Evolutionary conservation across 768 basidiomycete genomes (phyloP).

Genomic region (Mycena chlorophos): DNA sequence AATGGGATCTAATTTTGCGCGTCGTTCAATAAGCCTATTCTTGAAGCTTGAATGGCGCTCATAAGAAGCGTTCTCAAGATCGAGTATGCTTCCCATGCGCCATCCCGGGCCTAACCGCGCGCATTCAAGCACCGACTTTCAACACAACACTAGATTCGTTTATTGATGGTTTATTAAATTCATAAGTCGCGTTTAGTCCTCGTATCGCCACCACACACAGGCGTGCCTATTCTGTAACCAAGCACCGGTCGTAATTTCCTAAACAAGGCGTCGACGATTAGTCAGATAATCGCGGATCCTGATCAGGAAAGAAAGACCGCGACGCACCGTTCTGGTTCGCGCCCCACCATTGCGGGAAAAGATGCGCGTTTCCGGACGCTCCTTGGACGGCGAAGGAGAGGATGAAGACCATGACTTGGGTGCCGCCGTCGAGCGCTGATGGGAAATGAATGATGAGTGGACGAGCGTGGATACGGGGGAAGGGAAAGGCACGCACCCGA

Average conservation of each 20-base stretch:
- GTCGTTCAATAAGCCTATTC: too few species aligned
- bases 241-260: constrained; percentile 42
- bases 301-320: not conserved
- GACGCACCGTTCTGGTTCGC: constrained; percentile 52
- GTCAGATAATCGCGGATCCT: not conserved
- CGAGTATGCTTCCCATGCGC: too few species aligned
- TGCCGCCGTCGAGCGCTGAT: constrained; percentile 37
- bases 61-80: too few species aligned
- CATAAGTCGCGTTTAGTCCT: not conserved
- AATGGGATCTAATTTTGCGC: too few species aligned
- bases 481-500: constrained; percentile 22
- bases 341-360: constrained; percentile 60
- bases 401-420: constrained; percentile 57
- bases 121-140: too few species aligned
- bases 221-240: not conserved
- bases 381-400: constrained; percentile 54
- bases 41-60: too few species aligned
- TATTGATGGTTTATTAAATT: too few species aligned
- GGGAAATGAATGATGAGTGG: not conserved
- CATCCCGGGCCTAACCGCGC: too few species aligned
- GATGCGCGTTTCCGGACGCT: constrained; percentile 46
- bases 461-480: not conserved
- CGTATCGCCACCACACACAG: not conserved
- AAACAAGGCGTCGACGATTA: not conserved
- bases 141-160: too few species aligned